Base-by-base conservation (phyloP, 768 basidiomycete species). In the Tremella yokohamensis region DNA sequence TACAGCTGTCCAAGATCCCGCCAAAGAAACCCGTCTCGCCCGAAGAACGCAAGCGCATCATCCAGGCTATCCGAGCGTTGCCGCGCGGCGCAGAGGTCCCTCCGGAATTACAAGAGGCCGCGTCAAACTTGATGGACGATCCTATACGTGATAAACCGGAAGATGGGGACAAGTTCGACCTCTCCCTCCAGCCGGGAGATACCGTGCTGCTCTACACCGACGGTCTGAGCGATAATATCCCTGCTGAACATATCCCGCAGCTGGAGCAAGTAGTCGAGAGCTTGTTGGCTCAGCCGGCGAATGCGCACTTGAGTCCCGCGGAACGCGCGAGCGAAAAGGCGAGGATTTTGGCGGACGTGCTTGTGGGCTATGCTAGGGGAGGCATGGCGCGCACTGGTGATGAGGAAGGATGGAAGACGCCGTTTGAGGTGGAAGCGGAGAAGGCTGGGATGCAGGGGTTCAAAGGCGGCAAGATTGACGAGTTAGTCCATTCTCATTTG, bases 391-490 rank as follows among this genome's bases (percentile, higher is more conserved):
- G 69, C 8, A 73, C 71, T 19, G 71, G 71, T 6, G 56, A 66
- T n/a, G 71, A 73, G 47, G 22, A 29, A n/a, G 60, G 63, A 18
- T 63, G 73, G 68, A 72, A 69, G 55, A 72, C 69, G 16, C 77
- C 77, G 0, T 78, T 78, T 53, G 71, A 75, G 62, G 40, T 72
- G 19, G 76, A 74, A 40, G 76, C 76, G 3, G 69, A 54, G 13
- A 66, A 65, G 58, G 60, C 72, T n/a, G 64, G 70, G 19, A 57
- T 65, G 44, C 63, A 58, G 40, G 29, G 29, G 11, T 77, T 57
- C 45, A 61, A 61, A 50, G 76, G 76, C 12, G 76, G 76, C 12
- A 78, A 78, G 59, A 56, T 76, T 18, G 76, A 78, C 53, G 76
- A 78, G 75, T 76, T 60, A 68, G 75, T 68, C 26, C 49, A 15